These are phyloP conservation scores for Asclepias syriaca DNA, from an alignment of 257 asterid species.

Conservation along the genomic window DNA sequence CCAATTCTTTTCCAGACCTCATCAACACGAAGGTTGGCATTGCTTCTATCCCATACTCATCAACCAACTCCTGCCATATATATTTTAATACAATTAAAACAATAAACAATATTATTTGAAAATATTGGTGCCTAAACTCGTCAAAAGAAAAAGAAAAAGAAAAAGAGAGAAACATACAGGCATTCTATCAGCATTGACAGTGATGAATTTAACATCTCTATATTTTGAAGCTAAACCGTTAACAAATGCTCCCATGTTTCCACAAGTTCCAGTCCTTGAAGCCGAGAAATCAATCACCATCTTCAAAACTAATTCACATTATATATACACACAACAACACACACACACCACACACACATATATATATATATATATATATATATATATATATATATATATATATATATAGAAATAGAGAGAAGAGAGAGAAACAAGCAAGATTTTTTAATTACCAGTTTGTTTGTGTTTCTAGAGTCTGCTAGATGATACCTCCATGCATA, in stretches of 20 bases:
- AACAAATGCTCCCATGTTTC: slow-evolving; percentile 40
- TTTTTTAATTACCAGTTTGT: slow-evolving; percentile 43
- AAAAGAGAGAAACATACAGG: slow-evolving; percentile 32
- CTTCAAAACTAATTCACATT: slow-evolving; percentile 23
- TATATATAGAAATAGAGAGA: background rate
- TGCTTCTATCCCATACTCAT: slow-evolving; percentile 19
- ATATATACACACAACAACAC: no score
- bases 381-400: no score
- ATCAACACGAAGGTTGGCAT: slow-evolving; percentile 34
- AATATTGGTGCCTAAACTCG: no score
- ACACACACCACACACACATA: no score
- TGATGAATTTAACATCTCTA: slow-evolving; percentile 57
- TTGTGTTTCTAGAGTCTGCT: slow-evolving; percentile 45
- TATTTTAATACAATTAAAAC: no score
- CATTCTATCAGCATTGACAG: slow-evolving; percentile 62
- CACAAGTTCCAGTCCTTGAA: slow-evolving; percentile 71
- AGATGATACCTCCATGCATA: slow-evolving; percentile 52
- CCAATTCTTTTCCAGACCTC: slow-evolving; percentile 26
- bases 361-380: no score
- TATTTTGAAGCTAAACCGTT: slow-evolving; percentile 47
- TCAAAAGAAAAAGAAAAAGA: no score
- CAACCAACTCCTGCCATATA: slow-evolving; percentile 25
- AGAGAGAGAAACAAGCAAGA: background rate
- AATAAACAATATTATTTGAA: no score
- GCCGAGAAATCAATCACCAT: slow-evolving; percentile 69